Evolutionary conservation across 108 stramenopile species (phyloP), one percentile per base, ranked within the genome.

Genomic region (Seminavis robusta): DNA sequence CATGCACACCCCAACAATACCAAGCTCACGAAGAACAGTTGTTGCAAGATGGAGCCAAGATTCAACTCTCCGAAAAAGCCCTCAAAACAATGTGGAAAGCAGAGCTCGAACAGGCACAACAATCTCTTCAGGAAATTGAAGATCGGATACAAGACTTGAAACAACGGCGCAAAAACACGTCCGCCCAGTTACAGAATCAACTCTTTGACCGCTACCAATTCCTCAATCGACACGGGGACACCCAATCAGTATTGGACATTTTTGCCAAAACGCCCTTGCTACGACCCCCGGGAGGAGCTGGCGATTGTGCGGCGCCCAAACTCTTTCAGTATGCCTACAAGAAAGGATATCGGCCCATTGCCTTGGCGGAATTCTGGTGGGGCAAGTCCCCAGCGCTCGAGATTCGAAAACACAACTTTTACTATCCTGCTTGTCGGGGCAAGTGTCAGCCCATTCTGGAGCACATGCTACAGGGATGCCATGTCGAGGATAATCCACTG

Each of bases 351-450:
- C 21, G 16, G 10, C 61, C 61, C 15, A 40, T 62, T 17, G 61
- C 61, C 10, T 0, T 62, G 24, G 61, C 61, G 8, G 61, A 62
- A 43, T 62, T 62, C 28, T 62, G 61, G 61, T 62, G 52, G 52
- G 61, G 61, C 1, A 24, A 52, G 6, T 62, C 61, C 0, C 61
- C 61, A 1, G 28, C 8, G 25, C 26, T 13, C 10, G 52, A 53
- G 23, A 27, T 52, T 2, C 51, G 61, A 4, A 62, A 52, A 10
- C 61, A 62, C 39, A 52, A 52, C 6, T 53, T 53, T 40, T 62
- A 53, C 16, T 62, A 62, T 42, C 61, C 61, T 7, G 52, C 51
- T 15, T 62, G 61, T 53, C 61, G 61, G 24, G 61, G 61, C 0
- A 62, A 53, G 28, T 62, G 61, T 33, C 52, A 62, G 19, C 61